A percentile compares a stretch with the other conserved stretches of the same genome.
Conservation (phyloP, 441 rosid genomes). For the Adansonia gregorii region DNA sequence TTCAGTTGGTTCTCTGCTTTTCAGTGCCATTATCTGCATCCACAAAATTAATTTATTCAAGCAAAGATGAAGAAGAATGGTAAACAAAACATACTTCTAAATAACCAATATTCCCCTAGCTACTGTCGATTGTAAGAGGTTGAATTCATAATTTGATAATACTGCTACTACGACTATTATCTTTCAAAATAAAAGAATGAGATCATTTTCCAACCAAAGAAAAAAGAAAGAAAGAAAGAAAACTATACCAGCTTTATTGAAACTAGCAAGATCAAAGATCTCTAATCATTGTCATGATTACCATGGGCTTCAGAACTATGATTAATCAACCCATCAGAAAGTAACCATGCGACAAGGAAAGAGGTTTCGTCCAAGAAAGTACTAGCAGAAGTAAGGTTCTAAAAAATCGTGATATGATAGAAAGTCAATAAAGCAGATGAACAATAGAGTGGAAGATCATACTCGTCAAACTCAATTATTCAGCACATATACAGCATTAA, state of each 20-base stretch:
- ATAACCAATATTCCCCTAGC: neutral
- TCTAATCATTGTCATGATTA: neutral
- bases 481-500: neutral
- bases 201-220: neutral
- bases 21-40: conserved; percentile 79
- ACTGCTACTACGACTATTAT: neutral
- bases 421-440: conserved; percentile 19
- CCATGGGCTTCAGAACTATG: neutral
- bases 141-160: neutral
- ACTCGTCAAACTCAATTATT: neutral
- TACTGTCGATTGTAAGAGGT: neutral
- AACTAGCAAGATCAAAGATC: neutral
- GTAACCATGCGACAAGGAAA: neutral
- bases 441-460: neutral
- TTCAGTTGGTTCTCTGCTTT: conserved; percentile 78
- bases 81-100: neutral
- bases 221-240: neutral
- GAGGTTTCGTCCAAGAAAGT: neutral
- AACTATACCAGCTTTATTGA: neutral
- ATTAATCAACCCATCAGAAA: neutral
- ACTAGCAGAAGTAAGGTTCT: neutral
- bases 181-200: neutral
- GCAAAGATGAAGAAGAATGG: conserved; percentile 22
- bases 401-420: neutral
- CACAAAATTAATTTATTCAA: conserved; percentile 20